Base-by-base conservation (phyloP, 805 yeast species). In the Candida manassasensis region DNA sequence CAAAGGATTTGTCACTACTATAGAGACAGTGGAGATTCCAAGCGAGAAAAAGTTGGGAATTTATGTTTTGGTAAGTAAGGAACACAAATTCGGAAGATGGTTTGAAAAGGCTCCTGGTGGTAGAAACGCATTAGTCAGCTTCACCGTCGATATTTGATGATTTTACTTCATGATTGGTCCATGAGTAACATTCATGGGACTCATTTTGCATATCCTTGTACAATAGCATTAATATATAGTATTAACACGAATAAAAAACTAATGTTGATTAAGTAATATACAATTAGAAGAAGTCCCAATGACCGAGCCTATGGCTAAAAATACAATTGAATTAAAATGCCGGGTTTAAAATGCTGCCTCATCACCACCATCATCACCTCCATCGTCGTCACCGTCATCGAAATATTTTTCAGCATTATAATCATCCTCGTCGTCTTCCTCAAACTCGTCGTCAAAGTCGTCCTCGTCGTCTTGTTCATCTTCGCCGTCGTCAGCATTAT, bases 61-160 rank as follows among this genome's bases (percentile, higher is more conserved):
- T 19, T 63, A 75, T 43, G 90, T 84, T 0, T 69, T 86, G 24
- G 67, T 84, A 4, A 75, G 90, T 27, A 86, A 89, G 58, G 96
- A 90, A 60, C 95, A 84, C 53, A 77, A 83, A 53, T 67, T 85
- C 38, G 97, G 96, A 25, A 79, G 97, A 55, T 89, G 96, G 96
- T 58, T 79, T 17, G 67, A 71, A 29, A 68, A 74, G 36, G 67
- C 73, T 24, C 67, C 69, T 17, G 84, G 84, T 6, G 81, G 83
- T 19, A 76, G 90, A 57, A 86, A 84, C 59, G 86, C 86, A 39
- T 67, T 86, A 44, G 52, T 60, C 24, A 48, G 57, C 43, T 58
- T 63, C 49, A 52, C 59, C 39, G 59, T 64, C 33, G 54, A 51
- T 48, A 49, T 54, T 36, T 51, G 48, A 39, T 37, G 24, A 24